Conservation (phyloP, 2,329 filamentous ascomycete species). For the Xylariaceae sp. region DNA sequence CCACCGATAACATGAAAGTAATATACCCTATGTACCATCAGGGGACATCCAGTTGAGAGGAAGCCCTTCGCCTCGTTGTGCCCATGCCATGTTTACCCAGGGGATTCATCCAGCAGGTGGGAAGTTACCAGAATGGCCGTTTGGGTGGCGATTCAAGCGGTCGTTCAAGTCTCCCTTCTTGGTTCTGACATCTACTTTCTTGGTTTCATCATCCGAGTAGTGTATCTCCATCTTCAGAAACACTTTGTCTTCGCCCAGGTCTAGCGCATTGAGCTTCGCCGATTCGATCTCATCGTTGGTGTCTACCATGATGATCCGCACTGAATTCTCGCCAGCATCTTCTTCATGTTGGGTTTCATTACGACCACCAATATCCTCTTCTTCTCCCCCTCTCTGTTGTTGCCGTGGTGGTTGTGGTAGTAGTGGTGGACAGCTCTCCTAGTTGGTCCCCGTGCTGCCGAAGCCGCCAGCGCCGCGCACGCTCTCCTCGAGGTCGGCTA, state of each 20-base stretch:
- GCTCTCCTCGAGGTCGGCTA: conserved; percentile 86
- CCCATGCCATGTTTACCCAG: neutral
- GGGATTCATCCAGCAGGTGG: too few relatives aligned
- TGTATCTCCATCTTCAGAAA: neutral
- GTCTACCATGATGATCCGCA: too few relatives aligned
- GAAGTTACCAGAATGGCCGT: neutral
- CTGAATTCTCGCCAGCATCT: too few relatives aligned
- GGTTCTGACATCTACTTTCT: neutral
- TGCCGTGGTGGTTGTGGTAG: neutral
- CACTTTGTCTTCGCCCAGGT: neutral
- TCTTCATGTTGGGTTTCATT: too few relatives aligned
- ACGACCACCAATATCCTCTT: too few relatives aligned
- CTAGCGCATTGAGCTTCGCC: neutral
- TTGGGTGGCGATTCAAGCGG: neutral
- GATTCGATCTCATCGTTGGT: neutral
- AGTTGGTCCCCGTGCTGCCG: conserved; percentile 75
- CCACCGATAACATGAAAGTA: neutral
- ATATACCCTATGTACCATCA: neutral
- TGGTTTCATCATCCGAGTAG: too few relatives aligned
- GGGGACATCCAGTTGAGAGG: neutral
- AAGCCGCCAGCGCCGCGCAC: conserved; percentile 90
- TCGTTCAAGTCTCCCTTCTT: neutral
- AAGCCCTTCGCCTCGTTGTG: too few relatives aligned
- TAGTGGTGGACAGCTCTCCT: neutral
- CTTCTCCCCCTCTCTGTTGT: neutral